phyloP scores from a whole-genome alignment of 2,329 filamentous ascomycete genomes.

The Rhinocladiella mackenziei region DNA sequence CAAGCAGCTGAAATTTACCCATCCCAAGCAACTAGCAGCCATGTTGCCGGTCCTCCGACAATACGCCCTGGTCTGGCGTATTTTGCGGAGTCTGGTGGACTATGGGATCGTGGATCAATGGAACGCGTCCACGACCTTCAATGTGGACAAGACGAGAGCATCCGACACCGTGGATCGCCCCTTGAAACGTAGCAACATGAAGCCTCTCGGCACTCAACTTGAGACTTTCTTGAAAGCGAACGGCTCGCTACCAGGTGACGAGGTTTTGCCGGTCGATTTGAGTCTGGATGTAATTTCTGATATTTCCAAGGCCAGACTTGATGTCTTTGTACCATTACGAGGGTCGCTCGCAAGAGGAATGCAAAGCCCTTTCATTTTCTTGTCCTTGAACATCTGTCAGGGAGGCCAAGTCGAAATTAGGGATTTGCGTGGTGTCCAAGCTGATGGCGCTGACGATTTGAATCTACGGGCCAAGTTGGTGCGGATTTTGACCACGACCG shows the following conservation, averaged over 20 bases:
- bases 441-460: constrained; percentile 26
- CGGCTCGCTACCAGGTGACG: background rate
- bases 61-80: constrained; percentile 41
- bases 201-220: constrained; percentile 50
- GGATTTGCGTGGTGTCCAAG: constrained; percentile 37
- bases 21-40: constrained; percentile 44
- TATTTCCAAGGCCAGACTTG: constrained; percentile 19
- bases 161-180: constrained; percentile 15
- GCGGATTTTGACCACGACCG: constrained; percentile 41
- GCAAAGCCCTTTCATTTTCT: constrained; percentile 15
- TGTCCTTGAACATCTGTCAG: constrained; percentile 37
- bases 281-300: constrained; percentile 25
- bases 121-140: constrained; percentile 17
- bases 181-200: constrained; percentile 39
- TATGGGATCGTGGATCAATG: constrained; percentile 19
- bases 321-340: constrained; percentile 21
- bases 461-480: constrained; percentile 37
- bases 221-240: constrained; percentile 46
- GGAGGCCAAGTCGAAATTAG: constrained; percentile 41
- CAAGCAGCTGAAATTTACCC: constrained; percentile 42
- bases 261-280: constrained; percentile 23
- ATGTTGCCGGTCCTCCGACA: constrained; percentile 45
- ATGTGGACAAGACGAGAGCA: constrained; percentile 26
- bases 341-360: background rate
- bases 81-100: constrained; percentile 38